These are phyloP conservation scores for Boechera stricta DNA, from an alignment of 345 rosid genomes.

Conservation along the genomic window DNA sequence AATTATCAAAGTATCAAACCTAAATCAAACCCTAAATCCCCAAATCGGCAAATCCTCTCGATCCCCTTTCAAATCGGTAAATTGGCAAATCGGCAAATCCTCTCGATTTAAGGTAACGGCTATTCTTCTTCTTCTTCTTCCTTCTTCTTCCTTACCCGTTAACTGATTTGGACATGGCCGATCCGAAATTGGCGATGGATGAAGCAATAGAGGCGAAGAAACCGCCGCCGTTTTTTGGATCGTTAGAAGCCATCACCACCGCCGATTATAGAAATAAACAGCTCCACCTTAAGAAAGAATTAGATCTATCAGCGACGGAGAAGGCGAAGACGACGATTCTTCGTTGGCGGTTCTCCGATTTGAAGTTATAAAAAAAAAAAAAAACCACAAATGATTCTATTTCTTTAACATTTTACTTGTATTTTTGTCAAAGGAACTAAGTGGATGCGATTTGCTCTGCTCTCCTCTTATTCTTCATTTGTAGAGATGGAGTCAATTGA, in stretches of 20 bases:
- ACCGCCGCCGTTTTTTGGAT: conserved; percentile 67
- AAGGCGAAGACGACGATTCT: neutral
- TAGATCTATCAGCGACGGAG: conserved; percentile 33
- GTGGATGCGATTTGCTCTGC: no score
- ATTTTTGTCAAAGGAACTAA: no score
- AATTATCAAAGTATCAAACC: no score
- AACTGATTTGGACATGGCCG: conserved; percentile 83
- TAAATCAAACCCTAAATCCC: no score
- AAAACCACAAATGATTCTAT: neutral
- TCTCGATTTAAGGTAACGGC: no score
- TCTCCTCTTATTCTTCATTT: no score
- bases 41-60: no score
- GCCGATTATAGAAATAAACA: neutral
- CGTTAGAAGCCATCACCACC: conserved; percentile 65
- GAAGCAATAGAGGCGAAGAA: conserved; percentile 77
- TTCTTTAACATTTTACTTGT: neutral
- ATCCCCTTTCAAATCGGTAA: no score
- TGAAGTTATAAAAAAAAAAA: neutral
- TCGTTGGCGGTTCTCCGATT: conserved; percentile 12
- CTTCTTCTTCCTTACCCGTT: conserved; percentile 56
- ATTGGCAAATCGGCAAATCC: no score
- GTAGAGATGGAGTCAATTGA: no score
- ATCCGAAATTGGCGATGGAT: conserved; percentile 65
- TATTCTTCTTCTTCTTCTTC: no score
- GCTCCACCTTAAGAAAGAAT: neutral